Evolutionary conservation across 73 alveolate species (phyloP).

Genomic region (Symbiodinium natans): DNA sequence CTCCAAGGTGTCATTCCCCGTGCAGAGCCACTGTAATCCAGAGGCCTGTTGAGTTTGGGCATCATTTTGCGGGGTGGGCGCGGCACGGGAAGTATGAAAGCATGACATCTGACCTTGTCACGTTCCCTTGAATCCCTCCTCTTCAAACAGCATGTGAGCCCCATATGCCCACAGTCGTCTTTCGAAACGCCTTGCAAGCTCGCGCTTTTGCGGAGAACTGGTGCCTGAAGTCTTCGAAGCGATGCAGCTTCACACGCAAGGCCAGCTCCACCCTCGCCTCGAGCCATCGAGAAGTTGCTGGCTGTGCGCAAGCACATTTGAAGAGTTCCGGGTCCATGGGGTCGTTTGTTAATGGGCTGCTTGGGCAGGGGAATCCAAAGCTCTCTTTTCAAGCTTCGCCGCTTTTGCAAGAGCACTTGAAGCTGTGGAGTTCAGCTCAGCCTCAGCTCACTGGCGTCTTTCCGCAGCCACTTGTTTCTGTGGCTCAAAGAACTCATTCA

Average conservation of each 20-base stretch:
- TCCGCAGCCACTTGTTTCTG: neutral
- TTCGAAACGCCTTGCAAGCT: too few species aligned
- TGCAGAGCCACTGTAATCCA: conserved; percentile 1
- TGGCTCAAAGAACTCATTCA: neutral
- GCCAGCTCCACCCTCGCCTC: conserved; percentile 84
- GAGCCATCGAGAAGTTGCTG: conserved; percentile 63
- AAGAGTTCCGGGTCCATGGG: neutral
- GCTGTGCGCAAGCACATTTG: conserved; percentile 5
- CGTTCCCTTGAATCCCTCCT: too few species aligned
- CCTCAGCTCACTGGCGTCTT: neutral
- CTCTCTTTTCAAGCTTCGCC: neutral
- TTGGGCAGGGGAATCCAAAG: neutral
- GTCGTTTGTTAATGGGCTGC: neutral
- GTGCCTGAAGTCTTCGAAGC: too few species aligned
- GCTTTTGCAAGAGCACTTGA: neutral
- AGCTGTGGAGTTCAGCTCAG: neutral
- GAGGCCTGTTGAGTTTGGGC: conserved; percentile 9
- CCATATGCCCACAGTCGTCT: too few species aligned
- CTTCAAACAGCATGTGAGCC: too few species aligned
- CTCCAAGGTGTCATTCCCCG: neutral
- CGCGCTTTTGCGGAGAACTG: too few species aligned
- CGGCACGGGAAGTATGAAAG: too few species aligned
- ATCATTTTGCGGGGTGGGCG: too few species aligned
- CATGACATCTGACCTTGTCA: too few species aligned
- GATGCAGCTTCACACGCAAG: too few species aligned